phyloP scores from a whole-genome alignment of 768 basidiomycete species.

The Xerocomellus chrysenteron region DNA sequence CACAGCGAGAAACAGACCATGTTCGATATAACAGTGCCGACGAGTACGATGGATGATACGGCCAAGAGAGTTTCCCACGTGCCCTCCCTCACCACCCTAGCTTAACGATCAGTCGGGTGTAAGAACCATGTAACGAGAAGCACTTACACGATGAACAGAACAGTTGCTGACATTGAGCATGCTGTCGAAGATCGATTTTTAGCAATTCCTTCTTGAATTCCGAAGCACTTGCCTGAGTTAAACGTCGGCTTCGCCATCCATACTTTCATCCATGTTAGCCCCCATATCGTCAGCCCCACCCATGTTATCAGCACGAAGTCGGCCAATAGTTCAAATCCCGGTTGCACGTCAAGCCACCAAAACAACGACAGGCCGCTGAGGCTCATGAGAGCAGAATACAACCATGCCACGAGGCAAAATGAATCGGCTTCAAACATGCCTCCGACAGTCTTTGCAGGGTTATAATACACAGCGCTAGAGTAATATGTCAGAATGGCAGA shows the following conservation, averaged over 20 bases:
- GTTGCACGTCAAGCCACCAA: conserved; percentile 70
- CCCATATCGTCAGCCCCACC: conserved; percentile 81
- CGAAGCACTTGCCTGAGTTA: conserved; percentile 62
- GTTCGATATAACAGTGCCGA: conserved; percentile 79
- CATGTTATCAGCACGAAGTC: conserved; percentile 74
- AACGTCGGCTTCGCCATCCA: conserved; percentile 90
- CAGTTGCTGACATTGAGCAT: conserved; percentile 81
- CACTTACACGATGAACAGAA: conserved; percentile 77
- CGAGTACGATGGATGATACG: conserved; percentile 72
- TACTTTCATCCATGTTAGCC: conserved; percentile 87
- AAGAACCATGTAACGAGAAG: neutral
- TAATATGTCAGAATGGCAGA: conserved; percentile 6
- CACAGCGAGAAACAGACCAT: conserved; percentile 81
- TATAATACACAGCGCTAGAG: conserved; percentile 77
- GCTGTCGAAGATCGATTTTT: conserved; percentile 40
- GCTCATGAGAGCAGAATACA: conserved; percentile 72
- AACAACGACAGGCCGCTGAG: conserved; percentile 75
- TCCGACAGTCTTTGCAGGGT: conserved; percentile 91
- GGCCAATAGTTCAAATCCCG: conserved; percentile 72
- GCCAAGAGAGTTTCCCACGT: conserved; percentile 71
- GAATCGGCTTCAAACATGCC: conserved; percentile 90
- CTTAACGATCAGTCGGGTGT: conserved; percentile 1
- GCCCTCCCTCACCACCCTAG: conserved; percentile 85
- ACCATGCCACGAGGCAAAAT: conserved; percentile 68
- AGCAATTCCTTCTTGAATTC: neutral